A percentile compares a stretch with the other conserved stretches of the same genome.
Conservation (phyloP, 495 filamentous ascomycete genomes). For the Tetracladium setigerum region DNA sequence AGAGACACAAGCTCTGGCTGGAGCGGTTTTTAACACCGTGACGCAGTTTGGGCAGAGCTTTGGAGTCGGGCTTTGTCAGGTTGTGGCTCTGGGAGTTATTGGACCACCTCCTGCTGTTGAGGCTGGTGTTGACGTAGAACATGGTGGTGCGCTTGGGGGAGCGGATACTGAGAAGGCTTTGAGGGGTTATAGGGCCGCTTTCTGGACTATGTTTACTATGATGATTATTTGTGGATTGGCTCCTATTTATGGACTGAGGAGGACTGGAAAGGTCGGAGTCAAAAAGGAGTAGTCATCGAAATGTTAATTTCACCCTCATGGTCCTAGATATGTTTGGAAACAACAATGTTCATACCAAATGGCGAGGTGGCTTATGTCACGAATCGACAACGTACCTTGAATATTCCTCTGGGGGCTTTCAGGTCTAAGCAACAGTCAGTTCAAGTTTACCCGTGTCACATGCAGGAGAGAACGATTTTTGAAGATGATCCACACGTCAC, state of each 20-base stretch:
- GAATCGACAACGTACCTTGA: too few relatives aligned
- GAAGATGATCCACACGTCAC: too few relatives aligned
- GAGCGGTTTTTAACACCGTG: constrained; percentile 57
- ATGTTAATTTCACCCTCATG: too few relatives aligned
- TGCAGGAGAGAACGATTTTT: too few relatives aligned
- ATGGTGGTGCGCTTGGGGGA: background rate
- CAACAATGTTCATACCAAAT: too few relatives aligned
- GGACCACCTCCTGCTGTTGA: too few relatives aligned
- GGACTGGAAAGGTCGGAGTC: constrained; percentile 44
- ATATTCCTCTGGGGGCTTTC: too few relatives aligned
- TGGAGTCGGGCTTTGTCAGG: constrained; percentile 47
- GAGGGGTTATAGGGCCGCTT: constrained; percentile 50
- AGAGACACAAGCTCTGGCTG: constrained; percentile 51
- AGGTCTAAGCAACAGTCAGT: too few relatives aligned
- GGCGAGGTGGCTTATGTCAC: too few relatives aligned
- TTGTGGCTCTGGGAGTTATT: constrained; percentile 32
- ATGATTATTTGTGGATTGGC: constrained; percentile 35
- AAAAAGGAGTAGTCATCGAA: constrained; percentile 33
- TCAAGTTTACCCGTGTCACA: too few relatives aligned
- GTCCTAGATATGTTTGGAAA: too few relatives aligned
- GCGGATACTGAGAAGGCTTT: constrained; percentile 17
- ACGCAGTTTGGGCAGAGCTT: constrained; percentile 53
- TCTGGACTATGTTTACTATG: constrained; percentile 50
- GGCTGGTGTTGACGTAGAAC: constrained; percentile 33
- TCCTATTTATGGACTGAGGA: constrained; percentile 38